Evolutionary conservation across 768 basidiomycete species (phyloP).

Genomic region (Termitomyces sp.): DNA sequence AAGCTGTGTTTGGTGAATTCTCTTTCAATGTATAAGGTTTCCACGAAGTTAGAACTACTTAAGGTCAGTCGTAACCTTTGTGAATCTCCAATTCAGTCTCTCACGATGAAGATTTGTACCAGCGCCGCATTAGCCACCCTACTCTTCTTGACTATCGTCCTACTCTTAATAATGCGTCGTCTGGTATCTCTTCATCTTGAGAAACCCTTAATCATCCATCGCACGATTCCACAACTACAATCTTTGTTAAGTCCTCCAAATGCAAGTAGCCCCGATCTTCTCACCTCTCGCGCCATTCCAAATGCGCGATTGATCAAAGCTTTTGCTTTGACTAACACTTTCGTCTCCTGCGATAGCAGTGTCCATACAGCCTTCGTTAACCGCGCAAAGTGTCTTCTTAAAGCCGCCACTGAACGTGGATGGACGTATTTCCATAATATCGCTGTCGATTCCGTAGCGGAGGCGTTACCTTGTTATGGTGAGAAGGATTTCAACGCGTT

Average conservation of each 20-base stretch:
- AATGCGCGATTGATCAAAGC: slow-evolving; percentile 32
- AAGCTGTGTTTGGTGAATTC: neutral
- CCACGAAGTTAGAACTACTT: neutral
- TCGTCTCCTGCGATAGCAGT: slow-evolving; percentile 36
- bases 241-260: slow-evolving; percentile 12
- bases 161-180: neutral
- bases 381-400: slow-evolving; percentile 27
- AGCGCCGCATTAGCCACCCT: neutral
- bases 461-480: slow-evolving; percentile 12
- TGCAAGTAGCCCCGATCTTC: slow-evolving; percentile 11
- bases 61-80: neutral
- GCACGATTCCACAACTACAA: neutral
- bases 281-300: slow-evolving; percentile 29
- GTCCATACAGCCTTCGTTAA: slow-evolving; percentile 34
- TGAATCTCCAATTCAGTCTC: neutral
- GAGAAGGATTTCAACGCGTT: slow-evolving; percentile 31
- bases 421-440: slow-evolving; percentile 32
- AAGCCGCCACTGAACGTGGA: slow-evolving; percentile 18
- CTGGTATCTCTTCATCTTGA: neutral
- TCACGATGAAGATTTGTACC: neutral
- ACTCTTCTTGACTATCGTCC: neutral
- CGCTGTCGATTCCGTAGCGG: slow-evolving; percentile 26
- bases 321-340: slow-evolving; percentile 44
- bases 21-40: neutral
- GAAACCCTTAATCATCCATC: neutral